phyloP scores from a whole-genome alignment of 116 monocot species.

The Papilionanthe hybrid region DNA sequence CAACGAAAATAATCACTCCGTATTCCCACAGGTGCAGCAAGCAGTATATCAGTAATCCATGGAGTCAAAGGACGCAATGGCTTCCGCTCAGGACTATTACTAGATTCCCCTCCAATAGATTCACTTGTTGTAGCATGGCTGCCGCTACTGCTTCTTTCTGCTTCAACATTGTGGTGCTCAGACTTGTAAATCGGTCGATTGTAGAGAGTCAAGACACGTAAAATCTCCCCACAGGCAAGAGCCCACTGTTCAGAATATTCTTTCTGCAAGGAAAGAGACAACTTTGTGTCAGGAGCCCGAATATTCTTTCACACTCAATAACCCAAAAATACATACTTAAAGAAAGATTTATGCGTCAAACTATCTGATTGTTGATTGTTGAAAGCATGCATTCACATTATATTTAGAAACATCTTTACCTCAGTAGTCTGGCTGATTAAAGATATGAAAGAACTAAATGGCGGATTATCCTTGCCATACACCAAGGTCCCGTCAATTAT shows the following conservation, averaged over 20 bases:
- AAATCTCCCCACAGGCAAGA: slow-evolving; percentile 93
- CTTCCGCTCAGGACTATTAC: slow-evolving; percentile 51
- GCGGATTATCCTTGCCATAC: slow-evolving; percentile 68
- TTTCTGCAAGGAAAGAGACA: slow-evolving; percentile 47
- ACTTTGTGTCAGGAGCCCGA: not conserved
- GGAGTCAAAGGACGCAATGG: slow-evolving; percentile 79
- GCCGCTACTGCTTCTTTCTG: slow-evolving; percentile 49
- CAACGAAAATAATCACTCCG: slow-evolving; percentile 97
- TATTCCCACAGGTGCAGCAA: slow-evolving; percentile 90
- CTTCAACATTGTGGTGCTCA: slow-evolving; percentile 47
- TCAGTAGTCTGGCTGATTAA: slow-evolving; percentile 73
- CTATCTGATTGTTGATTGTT: not conserved
- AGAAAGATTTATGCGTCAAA: not conserved
- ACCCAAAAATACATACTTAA: not conserved
- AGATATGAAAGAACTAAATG: slow-evolving; percentile 92
- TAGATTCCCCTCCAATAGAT: slow-evolving; percentile 22
- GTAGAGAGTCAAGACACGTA: slow-evolving; percentile 92
- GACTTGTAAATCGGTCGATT: slow-evolving; percentile 84
- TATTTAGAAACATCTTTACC: slow-evolving; percentile 36
- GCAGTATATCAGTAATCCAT: slow-evolving; percentile 96
- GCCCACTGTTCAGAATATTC: slow-evolving; percentile 98
- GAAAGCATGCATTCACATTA: not conserved
- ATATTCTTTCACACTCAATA: not conserved
- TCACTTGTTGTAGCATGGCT: slow-evolving; percentile 62
- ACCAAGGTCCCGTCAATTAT: slow-evolving; percentile 84